Percentiles rank a stretch among this genome's conserved stretches.
Conservation (phyloP, 2,329 filamentous ascomycete species). For the Paraphaeosphaeria sporulosa region DNA sequence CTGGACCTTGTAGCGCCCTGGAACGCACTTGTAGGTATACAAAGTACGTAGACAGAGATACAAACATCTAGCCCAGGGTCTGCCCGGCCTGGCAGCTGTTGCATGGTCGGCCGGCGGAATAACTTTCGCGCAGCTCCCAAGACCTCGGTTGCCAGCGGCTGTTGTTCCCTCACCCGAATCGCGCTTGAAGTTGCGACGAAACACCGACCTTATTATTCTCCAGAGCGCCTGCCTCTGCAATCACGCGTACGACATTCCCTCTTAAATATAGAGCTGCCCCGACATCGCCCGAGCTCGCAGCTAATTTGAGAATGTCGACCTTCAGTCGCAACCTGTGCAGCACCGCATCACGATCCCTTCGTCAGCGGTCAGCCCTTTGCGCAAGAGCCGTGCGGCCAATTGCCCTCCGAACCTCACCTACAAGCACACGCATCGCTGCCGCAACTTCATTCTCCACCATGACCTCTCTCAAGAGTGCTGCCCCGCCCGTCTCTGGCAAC, state of each 20-base stretch:
- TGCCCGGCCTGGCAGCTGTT: slow-evolving; percentile 2
- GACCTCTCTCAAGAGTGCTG: slow-evolving; percentile 46
- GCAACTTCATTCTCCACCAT: slow-evolving; percentile 48
- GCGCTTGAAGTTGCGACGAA: not conserved
- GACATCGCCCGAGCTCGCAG: slow-evolving; percentile 40
- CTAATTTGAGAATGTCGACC: slow-evolving; percentile 51
- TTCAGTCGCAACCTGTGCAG: slow-evolving; percentile 52
- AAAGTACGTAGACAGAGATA: not conserved
- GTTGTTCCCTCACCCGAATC: slow-evolving; percentile 22
- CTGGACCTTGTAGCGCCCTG: not conserved
- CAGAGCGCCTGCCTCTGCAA: slow-evolving; percentile 28
- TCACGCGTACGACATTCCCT: slow-evolving; percentile 45
- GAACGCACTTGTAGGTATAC: not conserved
- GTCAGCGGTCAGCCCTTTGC: slow-evolving; percentile 42
- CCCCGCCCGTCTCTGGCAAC: slow-evolving; percentile 39
- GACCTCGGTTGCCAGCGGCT: slow-evolving; percentile 44
- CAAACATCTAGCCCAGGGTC: not conserved
- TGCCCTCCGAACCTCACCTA: slow-evolving; percentile 37
- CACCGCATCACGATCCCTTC: slow-evolving; percentile 47
- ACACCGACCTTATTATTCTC: slow-evolving; percentile 29
- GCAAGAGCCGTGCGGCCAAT: slow-evolving; percentile 49
- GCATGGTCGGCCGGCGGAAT: slow-evolving; percentile 14
- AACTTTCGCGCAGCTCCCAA: slow-evolving; percentile 13
- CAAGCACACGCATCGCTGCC: slow-evolving; percentile 31
- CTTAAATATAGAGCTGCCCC: slow-evolving; percentile 40